Evolutionary conservation across 805 yeast species (phyloP).

Genomic region (Yarrowia divulgata): DNA sequence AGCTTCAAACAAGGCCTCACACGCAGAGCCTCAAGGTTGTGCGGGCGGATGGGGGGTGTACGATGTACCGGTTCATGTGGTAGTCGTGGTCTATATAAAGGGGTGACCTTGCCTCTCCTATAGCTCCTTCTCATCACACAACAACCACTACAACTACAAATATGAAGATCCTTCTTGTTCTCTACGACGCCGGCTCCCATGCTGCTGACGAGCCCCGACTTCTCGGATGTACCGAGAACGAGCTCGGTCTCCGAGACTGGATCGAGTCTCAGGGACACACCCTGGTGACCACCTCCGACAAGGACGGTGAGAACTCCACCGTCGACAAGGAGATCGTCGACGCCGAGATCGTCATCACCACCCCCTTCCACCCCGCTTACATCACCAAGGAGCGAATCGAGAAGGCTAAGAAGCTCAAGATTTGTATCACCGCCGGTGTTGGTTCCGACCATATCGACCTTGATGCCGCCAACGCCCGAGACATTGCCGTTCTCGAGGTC

Average conservation of each 20-base stretch:
- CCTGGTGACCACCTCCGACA: conserved; percentile 68
- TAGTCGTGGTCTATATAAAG: background rate
- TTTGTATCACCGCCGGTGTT: conserved; percentile 61
- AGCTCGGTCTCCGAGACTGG: conserved; percentile 71
- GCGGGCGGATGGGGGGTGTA: background rate
- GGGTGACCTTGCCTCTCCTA: background rate
- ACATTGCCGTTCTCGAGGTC: conserved; percentile 60
- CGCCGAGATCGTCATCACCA: conserved; percentile 78
- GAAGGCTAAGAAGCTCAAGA: conserved; percentile 53
- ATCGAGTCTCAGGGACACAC: conserved; percentile 74
- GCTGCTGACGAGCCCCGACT: conserved; percentile 66
- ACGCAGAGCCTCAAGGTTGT: conserved; percentile 4
- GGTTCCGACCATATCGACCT: conserved; percentile 65
- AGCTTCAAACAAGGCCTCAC: conserved; percentile 10
- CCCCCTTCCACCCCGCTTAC: conserved; percentile 88
- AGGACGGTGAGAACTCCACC: conserved; percentile 65
- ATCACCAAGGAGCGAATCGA: conserved; percentile 63
- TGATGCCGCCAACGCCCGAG: conserved; percentile 52
- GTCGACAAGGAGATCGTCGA: conserved; percentile 72
- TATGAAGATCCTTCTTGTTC: conserved; percentile 60
- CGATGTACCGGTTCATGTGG: background rate
- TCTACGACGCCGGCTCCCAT: conserved; percentile 65
- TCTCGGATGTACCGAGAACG: conserved; percentile 76
- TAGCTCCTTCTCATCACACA: background rate
- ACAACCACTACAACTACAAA: conserved; percentile 13